A percentile compares a stretch with the other conserved stretches of the same genome.
Evolutionary conservation across 495 filamentous ascomycete species (phyloP).

Genomic region (Rostrohypoxylon terebratum): DNA sequence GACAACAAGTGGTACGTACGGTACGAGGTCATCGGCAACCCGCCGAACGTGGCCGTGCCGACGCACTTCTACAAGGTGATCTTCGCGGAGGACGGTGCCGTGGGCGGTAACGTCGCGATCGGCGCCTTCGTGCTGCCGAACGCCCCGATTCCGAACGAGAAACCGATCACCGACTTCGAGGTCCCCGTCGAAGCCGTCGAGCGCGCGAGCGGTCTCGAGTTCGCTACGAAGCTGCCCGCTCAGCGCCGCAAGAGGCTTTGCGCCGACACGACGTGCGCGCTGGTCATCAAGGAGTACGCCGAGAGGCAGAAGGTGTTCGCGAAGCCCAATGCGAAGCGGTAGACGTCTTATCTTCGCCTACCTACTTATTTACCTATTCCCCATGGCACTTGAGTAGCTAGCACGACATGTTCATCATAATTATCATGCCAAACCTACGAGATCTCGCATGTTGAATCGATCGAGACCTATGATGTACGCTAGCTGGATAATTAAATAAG

Average conservation of each 20-base stretch:
- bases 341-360: neutral
- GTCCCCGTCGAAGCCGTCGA: constrained; percentile 93
- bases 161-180: constrained; percentile 88
- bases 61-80: constrained; percentile 99
- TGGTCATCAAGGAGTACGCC: constrained; percentile 83
- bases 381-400: neutral
- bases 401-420: neutral
- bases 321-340: constrained; percentile 47
- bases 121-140: constrained; percentile 97
- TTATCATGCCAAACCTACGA: neutral
- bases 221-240: constrained; percentile 79
- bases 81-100: constrained; percentile 85
- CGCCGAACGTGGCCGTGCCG: constrained; percentile 94
- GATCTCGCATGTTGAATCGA: neutral
- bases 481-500: constrained; percentile 13
- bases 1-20: constrained; percentile 95
- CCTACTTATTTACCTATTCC: neutral
- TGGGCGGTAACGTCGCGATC: constrained; percentile 81
- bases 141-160: constrained; percentile 86
- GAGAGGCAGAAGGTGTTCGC: constrained; percentile 70
- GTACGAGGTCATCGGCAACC: constrained; percentile 96
- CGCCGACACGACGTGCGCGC: constrained; percentile 81
- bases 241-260: constrained; percentile 83
- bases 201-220: constrained; percentile 90
- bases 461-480: constrained; percentile 6